Evolutionary conservation across 2,329 filamentous ascomycete genomes (phyloP), one percentile per base, ranked within the genome.

Genomic region (Davidsoniella virescens): DNA sequence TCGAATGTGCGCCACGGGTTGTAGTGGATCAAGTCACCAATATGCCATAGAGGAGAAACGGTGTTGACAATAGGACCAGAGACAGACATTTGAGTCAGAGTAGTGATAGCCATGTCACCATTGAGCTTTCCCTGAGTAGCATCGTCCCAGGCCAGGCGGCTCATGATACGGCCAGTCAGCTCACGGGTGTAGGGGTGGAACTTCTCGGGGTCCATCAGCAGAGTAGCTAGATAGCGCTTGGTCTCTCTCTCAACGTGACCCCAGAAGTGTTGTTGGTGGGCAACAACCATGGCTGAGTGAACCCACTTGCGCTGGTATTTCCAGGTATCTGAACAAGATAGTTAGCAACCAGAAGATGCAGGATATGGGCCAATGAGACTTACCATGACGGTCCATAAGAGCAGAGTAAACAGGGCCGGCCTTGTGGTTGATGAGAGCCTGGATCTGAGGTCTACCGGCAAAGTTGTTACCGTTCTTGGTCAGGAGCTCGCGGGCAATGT

Each of bases 1-100:
- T 73, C 70, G 40, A 59, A 70, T 20, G 62, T 63, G 56, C 69
- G 67, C 70, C 70, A 73, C 4, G 68, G 68, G 57, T 73, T 73
- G 17, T 60, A 54, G 8, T 56, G 54, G 5, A 68, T 33, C 1
- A 64, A 59, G 53, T 65, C 63, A 1, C 66, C 65, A 1, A 72
- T 56, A 37, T 65, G 55, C 70, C 70, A 73, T 2, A 73, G 58
- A 0, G 69, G 68, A n/a, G 68, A 66, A 56, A 70, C 57, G 2
- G 68, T 70, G 59, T 73, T 73, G 56, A 71, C 67, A 49, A 73
- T 62, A 12, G 69, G 69, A 1, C 70, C 70, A 4, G 68, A 70
- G n/a, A 72, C 66, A 16, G 68, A 71, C 70, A 72, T 72, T 55
- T 65, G 69, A 47, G 67, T 68, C 44, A 72, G 61, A 2, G 69